Percentiles rank a stretch among this genome's conserved stretches.
These are phyloP conservation scores for Seminavis robusta DNA, from an alignment of 108 stramenopile species.

Conservation along the genomic window DNA sequence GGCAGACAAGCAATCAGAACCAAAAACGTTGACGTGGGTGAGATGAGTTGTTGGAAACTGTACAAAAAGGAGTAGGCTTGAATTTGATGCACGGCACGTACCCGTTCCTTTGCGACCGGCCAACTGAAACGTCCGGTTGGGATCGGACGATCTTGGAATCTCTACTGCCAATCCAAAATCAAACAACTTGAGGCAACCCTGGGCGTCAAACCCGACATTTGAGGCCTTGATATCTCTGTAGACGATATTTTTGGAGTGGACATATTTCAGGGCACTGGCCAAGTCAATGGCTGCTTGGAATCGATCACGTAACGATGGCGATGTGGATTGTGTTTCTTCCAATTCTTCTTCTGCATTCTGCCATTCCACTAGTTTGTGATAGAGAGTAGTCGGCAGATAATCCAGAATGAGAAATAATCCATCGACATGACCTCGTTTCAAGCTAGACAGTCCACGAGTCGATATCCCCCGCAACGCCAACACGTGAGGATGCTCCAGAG, in stretches of 20 bases:
- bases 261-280: conserved; percentile 65
- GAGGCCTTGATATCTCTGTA: conserved; percentile 58
- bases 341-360: conserved; percentile 32
- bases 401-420: conserved; percentile 68
- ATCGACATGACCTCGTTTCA: conserved; percentile 18
- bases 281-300: conserved; percentile 34
- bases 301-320: not conserved
- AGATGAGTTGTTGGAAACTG: too few species aligned
- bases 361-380: too few species aligned
- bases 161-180: conserved; percentile 41
- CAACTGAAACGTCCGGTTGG: too few species aligned
- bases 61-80: too few species aligned
- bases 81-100: too few species aligned
- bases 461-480: conserved; percentile 63
- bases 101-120: too few species aligned
- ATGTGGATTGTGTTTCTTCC: conserved; percentile 5
- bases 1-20: too few species aligned
- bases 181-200: conserved; percentile 16
- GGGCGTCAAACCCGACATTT: conserved; percentile 12
- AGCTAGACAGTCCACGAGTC: conserved; percentile 33
- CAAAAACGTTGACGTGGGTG: too few species aligned
- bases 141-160: too few species aligned
- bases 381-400: conserved; percentile 48
- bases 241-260: conserved; percentile 62
- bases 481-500: conserved; percentile 69